These are phyloP conservation scores for Dendrobium catenatum DNA, from an alignment of 106 monocot genomes.

Conservation along the genomic window DNA sequence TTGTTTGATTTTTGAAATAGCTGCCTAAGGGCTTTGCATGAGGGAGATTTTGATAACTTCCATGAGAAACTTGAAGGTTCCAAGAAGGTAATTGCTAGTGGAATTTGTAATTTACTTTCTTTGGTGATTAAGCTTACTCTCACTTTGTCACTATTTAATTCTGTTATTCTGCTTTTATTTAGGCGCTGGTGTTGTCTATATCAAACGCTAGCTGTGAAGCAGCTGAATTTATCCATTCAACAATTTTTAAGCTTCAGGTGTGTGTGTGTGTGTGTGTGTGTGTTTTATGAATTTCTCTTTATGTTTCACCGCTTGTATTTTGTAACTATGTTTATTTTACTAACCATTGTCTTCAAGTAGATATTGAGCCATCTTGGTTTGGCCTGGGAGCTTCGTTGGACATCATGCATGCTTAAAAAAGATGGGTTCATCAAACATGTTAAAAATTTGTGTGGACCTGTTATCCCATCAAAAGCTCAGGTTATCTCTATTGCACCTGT, in stretches of 20 bases:
- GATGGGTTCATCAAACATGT: slow-evolving; percentile 8
- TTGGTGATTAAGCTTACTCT: background rate
- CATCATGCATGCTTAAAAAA: slow-evolving; percentile 8
- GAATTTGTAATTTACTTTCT: background rate
- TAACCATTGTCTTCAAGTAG: slow-evolving; percentile 25
- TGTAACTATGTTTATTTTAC: background rate
- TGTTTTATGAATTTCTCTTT: background rate
- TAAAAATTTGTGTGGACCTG: slow-evolving; percentile 23
- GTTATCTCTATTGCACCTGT: slow-evolving; percentile 17
- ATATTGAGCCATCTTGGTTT: slow-evolving; percentile 72
- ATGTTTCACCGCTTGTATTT: background rate
- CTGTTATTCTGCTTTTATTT: background rate
- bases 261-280: too few relatives aligned
- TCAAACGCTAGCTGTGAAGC: slow-evolving; percentile 79
- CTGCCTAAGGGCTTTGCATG: slow-evolving; percentile 90
- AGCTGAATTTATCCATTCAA: slow-evolving; percentile 71
- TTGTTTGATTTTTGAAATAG: slow-evolving; percentile 25
- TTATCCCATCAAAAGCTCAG: slow-evolving; percentile 56
- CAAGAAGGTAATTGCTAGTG: slow-evolving; percentile 45
- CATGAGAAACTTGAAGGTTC: slow-evolving; percentile 43
- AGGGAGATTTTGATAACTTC: slow-evolving; percentile 71
- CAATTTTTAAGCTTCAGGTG: slow-evolving; percentile 85
- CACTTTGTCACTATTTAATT: background rate
- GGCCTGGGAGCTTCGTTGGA: slow-evolving; percentile 88
- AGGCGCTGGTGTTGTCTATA: slow-evolving; percentile 66